Base-by-base conservation (phyloP, 352 stramenopile genomes). In the Globisporangium yorkense region DNA sequence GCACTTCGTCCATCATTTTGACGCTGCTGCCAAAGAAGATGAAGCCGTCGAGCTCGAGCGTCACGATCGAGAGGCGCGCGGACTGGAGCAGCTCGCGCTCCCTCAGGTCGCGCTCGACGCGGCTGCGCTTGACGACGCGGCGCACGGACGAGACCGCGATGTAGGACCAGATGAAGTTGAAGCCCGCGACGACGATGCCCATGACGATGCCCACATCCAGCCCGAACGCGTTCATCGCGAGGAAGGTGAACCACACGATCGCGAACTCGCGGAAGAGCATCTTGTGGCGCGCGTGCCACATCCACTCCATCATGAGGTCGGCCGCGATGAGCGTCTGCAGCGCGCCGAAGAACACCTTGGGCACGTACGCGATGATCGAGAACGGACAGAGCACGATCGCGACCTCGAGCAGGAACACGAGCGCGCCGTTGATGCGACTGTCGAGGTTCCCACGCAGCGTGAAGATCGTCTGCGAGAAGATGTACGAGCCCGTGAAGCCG, bases 401-500 rank as follows among this genome's bases (percentile, higher is more conserved):
- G 46, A 92, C 59, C 55, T 96, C 86, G 21, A 93, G 72, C 12
- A 89, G 21, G 57, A 89, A 87, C 33, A 96, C 85, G 40, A 95
- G 70, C 47, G 89, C 60, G 35, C 86, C 86, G 8, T 78, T 84
- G 51, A 87, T 56, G 21, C 86, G 83, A 24, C 70, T 88, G 37
- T 94, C 72, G 44, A 94, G 72, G 24, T 87, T 82, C 33, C 82
- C 78, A 20, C 84, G 84, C 63, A 94, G 70, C 41, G 86, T 92
- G 66, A 95, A 94, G 55, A 95, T 94, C 41, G 95, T 99, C 79
- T 99, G 97, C 27, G 87, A 98, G 71, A 99, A 99, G 65, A 99
- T 99, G 72, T 99, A 99, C 27, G 84, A 98, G 6, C 97, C 97
- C 5, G 97, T 99, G 68, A 99, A 99, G 43, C 97, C 97, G 20